Base-by-base conservation (phyloP, 225 moss, liverwort and hornwort species). In the Bryum argenteum region DNA sequence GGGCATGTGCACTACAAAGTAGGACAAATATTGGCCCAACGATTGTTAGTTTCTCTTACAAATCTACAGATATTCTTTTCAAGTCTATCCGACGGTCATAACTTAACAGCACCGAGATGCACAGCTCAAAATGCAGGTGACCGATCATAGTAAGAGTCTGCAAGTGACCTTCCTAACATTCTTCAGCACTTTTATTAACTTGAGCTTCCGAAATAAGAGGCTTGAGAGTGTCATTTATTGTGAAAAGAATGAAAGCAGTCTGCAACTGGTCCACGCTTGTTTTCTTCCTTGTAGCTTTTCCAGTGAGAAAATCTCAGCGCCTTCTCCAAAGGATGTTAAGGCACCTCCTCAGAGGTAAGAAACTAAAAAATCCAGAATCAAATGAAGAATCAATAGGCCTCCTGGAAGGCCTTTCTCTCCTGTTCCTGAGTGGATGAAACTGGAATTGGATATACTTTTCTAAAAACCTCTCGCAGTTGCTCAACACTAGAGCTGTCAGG, bases 361-460 rank as follows among this genome's bases (percentile, higher is more conserved):
- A 48, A 1, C 17, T 48, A 6, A 48, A 45, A 48, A 48, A 48
- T 48, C 48, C 5, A 4, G 17, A 45, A 24, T 39, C 10, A 45
- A 40, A 60, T 33, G 53, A 51, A 54, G 45, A 41, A 51, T 50
- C 61, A 37, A 55, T 12, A 62, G 11, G 33, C 45, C 69, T 55
- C 63, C 15, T 38, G 8, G 10, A 55, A 19, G n/a, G 22, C 48
- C 53, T 60, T 70, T 69, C 58, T 23, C 54, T 61, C 58, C 54
- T 54, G 60, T 82, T 22, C 61, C 37, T 28, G 65, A 68, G 14
- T 64, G 41, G 9, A 22, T 58, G 61, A 77, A 69, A 61, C 68
- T 28, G 61, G 53, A 60, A 24, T 65, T 19, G 77, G 77, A 37
- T 77, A 67, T 9, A 85, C 84, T 69, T 74, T 71, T 20, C 60